Evolutionary conservation across 768 basidiomycete species (phyloP).

Genomic region (Boletus pseudo-olivaceus): DNA sequence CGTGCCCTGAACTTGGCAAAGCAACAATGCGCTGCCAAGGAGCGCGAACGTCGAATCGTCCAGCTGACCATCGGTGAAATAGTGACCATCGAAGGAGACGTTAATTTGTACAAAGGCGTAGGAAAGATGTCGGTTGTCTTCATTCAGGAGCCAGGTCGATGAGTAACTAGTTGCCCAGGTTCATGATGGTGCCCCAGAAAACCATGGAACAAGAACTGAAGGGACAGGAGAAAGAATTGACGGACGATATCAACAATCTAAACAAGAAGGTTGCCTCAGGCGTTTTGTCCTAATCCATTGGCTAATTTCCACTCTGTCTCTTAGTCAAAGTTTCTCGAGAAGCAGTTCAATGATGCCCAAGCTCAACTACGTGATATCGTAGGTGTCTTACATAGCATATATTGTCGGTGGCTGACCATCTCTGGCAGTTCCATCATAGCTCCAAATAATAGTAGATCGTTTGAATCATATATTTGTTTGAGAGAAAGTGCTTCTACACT

Average conservation of each 20-base stretch:
- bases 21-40: slow-evolving; percentile 78
- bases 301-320: neutral
- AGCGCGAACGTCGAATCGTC: slow-evolving; percentile 84
- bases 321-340: slow-evolving; percentile 88
- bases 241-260: slow-evolving; percentile 77
- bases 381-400: slow-evolving; percentile 22
- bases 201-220: slow-evolving; percentile 77
- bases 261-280: slow-evolving; percentile 72
- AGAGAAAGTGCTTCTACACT: neutral
- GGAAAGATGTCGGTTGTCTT: slow-evolving; percentile 75
- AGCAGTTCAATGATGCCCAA: slow-evolving; percentile 90
- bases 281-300: neutral
- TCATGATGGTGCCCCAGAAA: slow-evolving; percentile 79
- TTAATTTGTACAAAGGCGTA: slow-evolving; percentile 89
- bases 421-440: slow-evolving; percentile 29
- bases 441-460: slow-evolving; percentile 21
- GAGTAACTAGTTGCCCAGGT: slow-evolving; percentile 49
- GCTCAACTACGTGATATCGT: slow-evolving; percentile 83
- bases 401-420: slow-evolving; percentile 4
- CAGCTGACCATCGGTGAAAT: slow-evolving; percentile 89
- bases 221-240: slow-evolving; percentile 73
- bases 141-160: neutral
- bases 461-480: slow-evolving; percentile 5
- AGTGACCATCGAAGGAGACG: slow-evolving; percentile 59
- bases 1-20: slow-evolving; percentile 66